These are phyloP conservation scores for Arabidopsis hybrid DNA, from an alignment of 441 rosid species.

Conservation along the genomic window DNA sequence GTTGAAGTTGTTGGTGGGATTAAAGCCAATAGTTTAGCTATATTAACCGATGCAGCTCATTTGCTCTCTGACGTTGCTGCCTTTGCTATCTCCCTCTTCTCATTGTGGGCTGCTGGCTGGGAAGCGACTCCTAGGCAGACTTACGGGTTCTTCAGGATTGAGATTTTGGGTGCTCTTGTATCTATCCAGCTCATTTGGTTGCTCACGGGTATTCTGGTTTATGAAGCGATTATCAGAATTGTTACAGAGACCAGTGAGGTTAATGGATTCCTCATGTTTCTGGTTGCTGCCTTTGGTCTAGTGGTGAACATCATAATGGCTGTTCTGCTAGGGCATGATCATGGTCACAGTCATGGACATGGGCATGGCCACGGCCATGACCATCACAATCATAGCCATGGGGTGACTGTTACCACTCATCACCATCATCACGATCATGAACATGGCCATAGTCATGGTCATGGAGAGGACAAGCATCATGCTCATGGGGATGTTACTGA, in stretches of 20 bases:
- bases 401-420: constrained; percentile 44
- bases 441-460: constrained; percentile 36
- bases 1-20: constrained; percentile 77
- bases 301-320: constrained; percentile 71
- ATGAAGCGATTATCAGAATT: constrained; percentile 71
- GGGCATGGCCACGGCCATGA: constrained; percentile 52
- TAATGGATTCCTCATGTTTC: constrained; percentile 75
- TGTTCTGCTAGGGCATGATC: constrained; percentile 71
- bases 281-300: constrained; percentile 73
- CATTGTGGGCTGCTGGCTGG: constrained; percentile 83
- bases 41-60: constrained; percentile 79
- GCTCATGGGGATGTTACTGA: constrained; percentile 43
- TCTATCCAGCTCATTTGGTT: constrained; percentile 85
- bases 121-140: constrained; percentile 78
- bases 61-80: constrained; percentile 81
- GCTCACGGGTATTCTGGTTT: constrained; percentile 74
- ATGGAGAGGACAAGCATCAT: constrained; percentile 47
- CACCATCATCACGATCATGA: constrained; percentile 30
- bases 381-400: constrained; percentile 42
- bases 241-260: constrained; percentile 57
- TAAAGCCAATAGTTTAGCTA: constrained; percentile 73
- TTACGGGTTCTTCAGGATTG: constrained; percentile 76
- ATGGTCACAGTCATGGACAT: constrained; percentile 56
- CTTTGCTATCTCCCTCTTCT: constrained; percentile 72
- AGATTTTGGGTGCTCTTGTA: constrained; percentile 77